Evolutionary conservation across 2,329 filamentous ascomycete genomes (phyloP).

Genomic region (Chaetomium sp.): DNA sequence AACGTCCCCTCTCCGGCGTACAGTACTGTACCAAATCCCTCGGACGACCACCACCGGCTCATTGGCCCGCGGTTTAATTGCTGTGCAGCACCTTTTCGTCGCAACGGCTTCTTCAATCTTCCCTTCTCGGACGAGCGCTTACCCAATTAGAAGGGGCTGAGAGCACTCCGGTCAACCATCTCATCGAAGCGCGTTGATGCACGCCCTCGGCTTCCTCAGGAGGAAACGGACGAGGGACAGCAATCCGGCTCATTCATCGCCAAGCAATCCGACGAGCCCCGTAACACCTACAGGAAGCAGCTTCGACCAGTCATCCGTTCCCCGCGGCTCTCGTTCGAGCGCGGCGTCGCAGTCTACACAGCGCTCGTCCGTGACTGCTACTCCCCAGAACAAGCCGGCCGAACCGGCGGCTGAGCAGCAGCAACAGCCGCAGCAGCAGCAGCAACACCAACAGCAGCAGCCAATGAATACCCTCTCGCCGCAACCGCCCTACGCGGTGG

Average conservation of each 20-base stretch:
- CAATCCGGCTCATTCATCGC: conserved; percentile 67
- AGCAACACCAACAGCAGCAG: conserved; percentile 25
- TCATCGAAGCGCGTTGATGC: conserved; percentile 61
- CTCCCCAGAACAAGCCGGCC: conserved; percentile 37
- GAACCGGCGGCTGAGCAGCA: conserved; percentile 32
- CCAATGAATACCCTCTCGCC: conserved; percentile 42
- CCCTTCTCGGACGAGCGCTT: conserved; percentile 17
- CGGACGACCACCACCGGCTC: conserved; percentile 24
- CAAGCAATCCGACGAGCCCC: conserved; percentile 65
- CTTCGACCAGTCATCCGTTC: conserved; percentile 41
- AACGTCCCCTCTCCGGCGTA: conserved; percentile 8
- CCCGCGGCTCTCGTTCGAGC: conserved; percentile 38
- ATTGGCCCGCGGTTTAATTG: conserved; percentile 35
- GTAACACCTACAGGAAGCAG: conserved; percentile 38
- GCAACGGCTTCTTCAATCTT: conserved; percentile 23
- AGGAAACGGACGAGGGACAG: conserved; percentile 98
- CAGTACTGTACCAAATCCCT: conserved; percentile 12
- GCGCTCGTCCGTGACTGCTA: conserved; percentile 21
- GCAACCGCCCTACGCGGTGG: conserved; percentile 37
- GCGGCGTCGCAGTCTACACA: conserved; percentile 25
- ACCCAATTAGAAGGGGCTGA: conserved; percentile 36
- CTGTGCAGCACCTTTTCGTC: conserved; percentile 30
- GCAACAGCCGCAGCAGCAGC: conserved; percentile 27
- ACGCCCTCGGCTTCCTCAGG: conserved; percentile 72
- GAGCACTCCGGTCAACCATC: conserved; percentile 28